phyloP scores from a whole-genome alignment of 768 basidiomycete species.

The Leccinum aurantiacum region DNA sequence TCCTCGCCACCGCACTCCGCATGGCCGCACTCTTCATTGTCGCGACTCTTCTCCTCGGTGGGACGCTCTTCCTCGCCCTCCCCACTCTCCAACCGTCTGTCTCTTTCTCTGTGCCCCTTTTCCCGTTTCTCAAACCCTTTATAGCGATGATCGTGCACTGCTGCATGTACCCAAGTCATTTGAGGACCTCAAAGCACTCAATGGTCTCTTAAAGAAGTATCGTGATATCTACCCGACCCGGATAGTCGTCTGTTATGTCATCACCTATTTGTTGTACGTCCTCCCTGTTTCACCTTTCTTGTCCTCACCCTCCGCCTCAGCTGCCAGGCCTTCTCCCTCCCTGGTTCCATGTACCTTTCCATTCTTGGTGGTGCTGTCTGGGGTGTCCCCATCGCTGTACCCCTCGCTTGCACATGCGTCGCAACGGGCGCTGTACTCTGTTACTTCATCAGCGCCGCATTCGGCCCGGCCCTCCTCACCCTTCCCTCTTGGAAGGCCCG shows the following conservation, averaged over 20 bases:
- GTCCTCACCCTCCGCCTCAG: constrained; percentile 41
- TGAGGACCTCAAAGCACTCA: constrained; percentile 80
- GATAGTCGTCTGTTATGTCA: constrained; percentile 84
- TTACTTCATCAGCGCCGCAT: constrained; percentile 87
- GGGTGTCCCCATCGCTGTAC: constrained; percentile 83
- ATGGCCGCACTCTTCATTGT: constrained; percentile 76
- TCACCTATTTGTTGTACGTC: constrained; percentile 89
- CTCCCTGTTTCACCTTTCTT: constrained; percentile 2
- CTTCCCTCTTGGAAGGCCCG: constrained; percentile 82
- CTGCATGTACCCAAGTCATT: constrained; percentile 90
- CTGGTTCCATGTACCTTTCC: constrained; percentile 97
- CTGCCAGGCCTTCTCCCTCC: constrained; percentile 93
- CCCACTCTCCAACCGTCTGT: constrained; percentile 79
- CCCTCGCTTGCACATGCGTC: constrained; percentile 90
- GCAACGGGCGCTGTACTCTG: constrained; percentile 89
- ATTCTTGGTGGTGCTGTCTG: constrained; percentile 96
- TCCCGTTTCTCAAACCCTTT: constrained; percentile 9
- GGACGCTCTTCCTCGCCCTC: constrained; percentile 76
- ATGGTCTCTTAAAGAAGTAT: constrained; percentile 87
- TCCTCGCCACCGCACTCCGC: constrained; percentile 81
- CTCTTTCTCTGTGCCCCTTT: not conserved
- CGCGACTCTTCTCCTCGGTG: constrained; percentile 68
- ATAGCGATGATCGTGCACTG: constrained; percentile 69
- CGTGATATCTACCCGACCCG: constrained; percentile 83
- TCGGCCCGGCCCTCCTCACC: constrained; percentile 88